Evolutionary conservation across 352 stramenopile genomes (phyloP).

Genomic region (Hyaloperonospora brassicae): DNA sequence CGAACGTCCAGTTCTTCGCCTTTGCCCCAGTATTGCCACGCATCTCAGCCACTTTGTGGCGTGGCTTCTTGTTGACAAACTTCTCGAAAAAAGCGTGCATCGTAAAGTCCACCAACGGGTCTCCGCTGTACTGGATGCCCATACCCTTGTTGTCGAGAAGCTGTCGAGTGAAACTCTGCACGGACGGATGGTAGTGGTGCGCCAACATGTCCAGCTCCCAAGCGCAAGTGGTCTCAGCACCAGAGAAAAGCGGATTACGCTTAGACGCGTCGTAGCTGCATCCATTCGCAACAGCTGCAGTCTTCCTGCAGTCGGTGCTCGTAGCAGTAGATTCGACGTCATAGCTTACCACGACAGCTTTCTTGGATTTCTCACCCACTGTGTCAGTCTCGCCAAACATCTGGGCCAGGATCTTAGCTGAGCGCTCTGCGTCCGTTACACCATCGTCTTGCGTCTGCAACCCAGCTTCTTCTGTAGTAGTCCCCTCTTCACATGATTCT

Average conservation of each 20-base stretch:
- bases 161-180: slow-evolving; percentile 87
- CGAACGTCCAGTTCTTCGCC: slow-evolving; percentile 63
- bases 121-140: slow-evolving; percentile 89
- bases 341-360: slow-evolving; percentile 28
- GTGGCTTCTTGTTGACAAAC: slow-evolving; percentile 98
- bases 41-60: slow-evolving; percentile 31
- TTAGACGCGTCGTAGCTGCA: slow-evolving; percentile 75
- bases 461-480: slow-evolving; percentile 20
- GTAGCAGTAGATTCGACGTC: slow-evolving; percentile 23
- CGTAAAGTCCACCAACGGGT: slow-evolving; percentile 96
- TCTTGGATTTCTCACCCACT: slow-evolving; percentile 12
- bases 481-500: slow-evolving; percentile 32
- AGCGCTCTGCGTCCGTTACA: slow-evolving; percentile 41
- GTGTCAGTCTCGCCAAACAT: slow-evolving; percentile 47
- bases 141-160: slow-evolving; percentile 43
- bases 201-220: slow-evolving; percentile 91
- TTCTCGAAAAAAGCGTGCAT: slow-evolving; percentile 96
- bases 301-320: slow-evolving; percentile 4
- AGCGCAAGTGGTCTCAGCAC: slow-evolving; percentile 59
- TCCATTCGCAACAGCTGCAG: slow-evolving; percentile 7
- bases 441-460: slow-evolving; percentile 29
- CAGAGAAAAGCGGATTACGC: slow-evolving; percentile 82
- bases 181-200: slow-evolving; percentile 95
- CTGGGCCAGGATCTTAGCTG: slow-evolving; percentile 44
- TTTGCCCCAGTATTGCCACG: slow-evolving; percentile 16